Conservation (phyloP, 768 basidiomycete genomes). For the Naematelia aurantialba region DNA sequence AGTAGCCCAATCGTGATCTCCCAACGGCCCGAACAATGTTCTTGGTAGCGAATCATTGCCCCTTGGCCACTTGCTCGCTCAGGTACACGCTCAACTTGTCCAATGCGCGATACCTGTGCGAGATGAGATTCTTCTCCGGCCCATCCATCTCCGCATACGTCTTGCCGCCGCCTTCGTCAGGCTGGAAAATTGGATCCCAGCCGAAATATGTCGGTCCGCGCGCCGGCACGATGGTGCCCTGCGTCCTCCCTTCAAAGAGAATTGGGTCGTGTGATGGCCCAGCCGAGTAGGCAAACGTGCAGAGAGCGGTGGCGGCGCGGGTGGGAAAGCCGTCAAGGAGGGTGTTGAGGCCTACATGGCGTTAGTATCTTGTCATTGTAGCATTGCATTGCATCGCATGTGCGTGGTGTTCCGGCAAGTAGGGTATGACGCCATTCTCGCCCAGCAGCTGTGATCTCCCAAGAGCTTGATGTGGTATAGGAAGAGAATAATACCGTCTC, state of each 20-base stretch:
- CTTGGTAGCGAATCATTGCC: neutral
- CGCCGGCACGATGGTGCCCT: slow-evolving; percentile 82
- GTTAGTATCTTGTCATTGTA: neutral
- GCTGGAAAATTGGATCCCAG: slow-evolving; percentile 86
- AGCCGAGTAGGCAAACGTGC: slow-evolving; percentile 87
- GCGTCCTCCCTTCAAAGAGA: slow-evolving; percentile 79
- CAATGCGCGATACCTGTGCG: slow-evolving; percentile 67
- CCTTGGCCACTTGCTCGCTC: slow-evolving; percentile 25
- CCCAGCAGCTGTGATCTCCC: no score
- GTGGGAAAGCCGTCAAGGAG: slow-evolving; percentile 74
- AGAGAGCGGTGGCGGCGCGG: slow-evolving; percentile 79
- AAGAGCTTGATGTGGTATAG: no score
- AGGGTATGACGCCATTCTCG: neutral
- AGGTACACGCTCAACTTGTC: slow-evolving; percentile 58
- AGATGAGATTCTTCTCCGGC: slow-evolving; percentile 63
- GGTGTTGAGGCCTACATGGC: slow-evolving; percentile 65
- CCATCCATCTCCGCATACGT: slow-evolving; percentile 77
- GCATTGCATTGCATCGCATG: neutral
- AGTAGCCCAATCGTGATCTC: no score
- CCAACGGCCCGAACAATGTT: no score
- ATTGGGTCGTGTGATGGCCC: slow-evolving; percentile 77
- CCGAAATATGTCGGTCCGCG: slow-evolving; percentile 76
- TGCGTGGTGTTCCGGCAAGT: neutral
- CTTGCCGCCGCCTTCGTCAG: slow-evolving; percentile 62
- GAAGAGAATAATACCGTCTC: no score